A percentile compares a stretch with the other conserved stretches of the same genome.
Conservation (phyloP, 2,329 filamentous ascomycete genomes). For the Epichloe scottii region DNA sequence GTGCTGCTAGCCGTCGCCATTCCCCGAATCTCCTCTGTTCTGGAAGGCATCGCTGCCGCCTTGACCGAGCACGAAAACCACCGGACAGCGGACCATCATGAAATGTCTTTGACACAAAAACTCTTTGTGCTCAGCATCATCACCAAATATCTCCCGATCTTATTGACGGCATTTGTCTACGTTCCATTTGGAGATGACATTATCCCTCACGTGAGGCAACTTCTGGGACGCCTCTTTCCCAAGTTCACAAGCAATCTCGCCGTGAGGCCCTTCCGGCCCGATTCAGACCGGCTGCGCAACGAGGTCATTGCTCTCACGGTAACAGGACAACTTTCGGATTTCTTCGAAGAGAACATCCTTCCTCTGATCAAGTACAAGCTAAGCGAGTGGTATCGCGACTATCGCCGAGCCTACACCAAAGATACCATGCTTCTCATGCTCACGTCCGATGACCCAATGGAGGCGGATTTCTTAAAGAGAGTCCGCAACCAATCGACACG, state of each 20-base stretch:
- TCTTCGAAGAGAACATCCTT: constrained; percentile 59
- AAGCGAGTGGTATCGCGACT: constrained; percentile 32
- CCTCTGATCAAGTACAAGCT: constrained; percentile 53
- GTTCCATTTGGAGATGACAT: constrained; percentile 59
- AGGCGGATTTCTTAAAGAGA: constrained; percentile 49
- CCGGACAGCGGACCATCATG: constrained; percentile 55
- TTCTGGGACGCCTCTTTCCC: constrained; percentile 36
- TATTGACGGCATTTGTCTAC: constrained; percentile 69
- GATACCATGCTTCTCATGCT: constrained; percentile 34
- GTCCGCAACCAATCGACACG: constrained; percentile 57
- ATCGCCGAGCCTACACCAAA: constrained; percentile 19
- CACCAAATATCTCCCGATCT: constrained; percentile 64
- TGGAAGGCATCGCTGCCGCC: constrained; percentile 49
- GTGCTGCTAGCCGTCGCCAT: constrained; percentile 54
- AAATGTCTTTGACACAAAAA: constrained; percentile 60
- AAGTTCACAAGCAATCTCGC: constrained; percentile 37
- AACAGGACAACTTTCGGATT: constrained; percentile 58
- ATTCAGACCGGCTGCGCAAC: constrained; percentile 52
- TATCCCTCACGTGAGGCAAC: constrained; percentile 52
- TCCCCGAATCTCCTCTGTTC: constrained; percentile 49
- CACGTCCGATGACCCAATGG: constrained; percentile 46
- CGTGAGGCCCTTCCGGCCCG: constrained; percentile 46
- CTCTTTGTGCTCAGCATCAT: constrained; percentile 70
- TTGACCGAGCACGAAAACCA: constrained; percentile 66
- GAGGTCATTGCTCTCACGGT: constrained; percentile 67